These are phyloP conservation scores for Cetraspora pellucida DNA, from an alignment of 192 early-diverging fungal genomes.

Conservation along the genomic window DNA sequence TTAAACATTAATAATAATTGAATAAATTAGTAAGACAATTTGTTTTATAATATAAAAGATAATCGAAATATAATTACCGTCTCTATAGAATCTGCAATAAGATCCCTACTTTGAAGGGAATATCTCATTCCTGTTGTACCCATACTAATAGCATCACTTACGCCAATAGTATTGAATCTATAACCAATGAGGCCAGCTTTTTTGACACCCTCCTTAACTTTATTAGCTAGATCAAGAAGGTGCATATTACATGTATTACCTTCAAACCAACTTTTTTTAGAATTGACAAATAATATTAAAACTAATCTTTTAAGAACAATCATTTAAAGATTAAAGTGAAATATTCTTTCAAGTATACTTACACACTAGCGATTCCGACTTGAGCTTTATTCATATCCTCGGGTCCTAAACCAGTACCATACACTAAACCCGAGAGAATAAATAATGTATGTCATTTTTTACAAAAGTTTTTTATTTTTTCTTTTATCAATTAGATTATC, in stretches of 20 bases:
- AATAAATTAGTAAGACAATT: background rate
- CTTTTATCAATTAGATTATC: background rate
- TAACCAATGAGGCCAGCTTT: slow-evolving; percentile 88
- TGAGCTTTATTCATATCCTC: slow-evolving; percentile 85
- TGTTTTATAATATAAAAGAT: background rate
- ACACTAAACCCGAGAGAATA: slow-evolving; percentile 55
- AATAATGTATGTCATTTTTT: background rate
- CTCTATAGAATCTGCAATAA: slow-evolving; percentile 99
- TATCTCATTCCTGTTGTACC: slow-evolving; percentile 96
- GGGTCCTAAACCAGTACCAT: slow-evolving; percentile 89
- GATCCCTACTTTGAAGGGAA: slow-evolving; percentile 94
- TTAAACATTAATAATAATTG: slow-evolving; percentile 21
- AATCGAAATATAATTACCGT: slow-evolving; percentile 58
- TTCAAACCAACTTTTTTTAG: slow-evolving; percentile 81
- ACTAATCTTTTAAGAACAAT: slow-evolving; percentile 2
- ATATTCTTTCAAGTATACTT: slow-evolving; percentile 38
- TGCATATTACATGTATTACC: slow-evolving; percentile 99
- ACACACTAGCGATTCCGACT: slow-evolving; percentile 96
- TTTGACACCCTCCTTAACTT: slow-evolving; percentile 93
- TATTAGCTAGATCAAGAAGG: slow-evolving; percentile 78
- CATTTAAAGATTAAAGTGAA: background rate
- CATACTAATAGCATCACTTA: slow-evolving; percentile 97
- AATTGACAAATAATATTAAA: slow-evolving; percentile 6
- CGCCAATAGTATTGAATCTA: slow-evolving; percentile 98
- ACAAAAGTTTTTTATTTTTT: background rate